Base-by-base conservation (phyloP, 345 rosid genomes). In the Populus simonii region DNA sequence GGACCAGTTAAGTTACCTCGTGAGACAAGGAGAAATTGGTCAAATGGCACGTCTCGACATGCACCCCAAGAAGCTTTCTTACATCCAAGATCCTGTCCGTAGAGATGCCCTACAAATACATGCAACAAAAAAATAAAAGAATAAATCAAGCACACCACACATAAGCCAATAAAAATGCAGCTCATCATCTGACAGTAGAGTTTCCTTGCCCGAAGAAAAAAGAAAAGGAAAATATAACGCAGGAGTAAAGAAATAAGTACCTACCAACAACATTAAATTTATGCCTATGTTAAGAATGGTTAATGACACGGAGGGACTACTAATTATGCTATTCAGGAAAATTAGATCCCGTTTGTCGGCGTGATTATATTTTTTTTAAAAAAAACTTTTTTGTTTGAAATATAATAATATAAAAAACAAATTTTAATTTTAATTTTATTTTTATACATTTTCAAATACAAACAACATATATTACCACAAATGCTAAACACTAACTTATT, bases 1-100 rank as follows among this genome's bases (percentile, higher is more conserved):
- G 9, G 63, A 45, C 31, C 6, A 68, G 31, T 68, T 38, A 68
- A 20, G 16, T 33, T 73, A 78, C 85, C 85, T 82, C 85, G 39
- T 82, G 85, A 49, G 82, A 82, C n/a, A 82, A 23, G 7, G 85
- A 82, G 82, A 75, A 82, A 45, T 79, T 79, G 45, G 85, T 82
- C 70, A 79, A 68, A 71, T 82, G 85, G 68, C 85, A 82, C 20
- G 85, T 82, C 71, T 79, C 80, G 8, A 79, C 82, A 11, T 75
- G 77, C 39, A 82, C 82, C 41, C 68, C 74, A 38, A 82, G n/a
- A 53, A 82, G 85, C 77, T 72, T 82, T 76, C 82, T 82, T 35
- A 79, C 77, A 72, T 82, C 85, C 12, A 82, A 79, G 55, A 82
- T 79, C 85, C 80, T 78, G 74, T 82, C 85, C 43, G 85, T 82